Conservation (phyloP, 495 filamentous ascomycete genomes). For the Penicillium manginii region DNA sequence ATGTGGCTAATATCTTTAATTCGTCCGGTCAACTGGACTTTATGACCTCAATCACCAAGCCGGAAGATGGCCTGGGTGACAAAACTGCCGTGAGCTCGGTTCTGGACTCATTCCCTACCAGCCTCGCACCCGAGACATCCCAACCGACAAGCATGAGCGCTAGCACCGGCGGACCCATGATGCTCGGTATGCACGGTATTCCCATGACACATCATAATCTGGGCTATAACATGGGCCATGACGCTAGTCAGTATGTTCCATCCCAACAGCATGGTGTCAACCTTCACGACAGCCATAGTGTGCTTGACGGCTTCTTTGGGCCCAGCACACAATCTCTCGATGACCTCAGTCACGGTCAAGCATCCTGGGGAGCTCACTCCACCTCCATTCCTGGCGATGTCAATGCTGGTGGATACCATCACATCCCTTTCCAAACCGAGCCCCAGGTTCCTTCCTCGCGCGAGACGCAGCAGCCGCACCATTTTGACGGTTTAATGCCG, state of each 20-base stretch:
- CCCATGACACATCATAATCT: conserved; percentile 41
- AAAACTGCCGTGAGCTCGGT: conserved; percentile 47
- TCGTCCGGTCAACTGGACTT: conserved; percentile 41
- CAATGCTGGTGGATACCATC: conserved; percentile 36
- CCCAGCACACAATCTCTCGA: conserved; percentile 40
- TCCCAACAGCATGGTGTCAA: conserved; percentile 35
- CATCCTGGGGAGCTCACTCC: conserved; percentile 40
- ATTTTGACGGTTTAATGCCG: conserved; percentile 43
- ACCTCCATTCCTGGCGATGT: conserved; percentile 40
- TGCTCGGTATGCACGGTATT: conserved; percentile 48
- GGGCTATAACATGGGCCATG: conserved; percentile 39
- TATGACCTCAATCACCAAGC: conserved; percentile 40
- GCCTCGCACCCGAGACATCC: conserved; percentile 38
- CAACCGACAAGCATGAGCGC: conserved; percentile 36
- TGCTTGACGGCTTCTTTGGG: conserved; percentile 41
- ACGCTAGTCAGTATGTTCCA: conserved; percentile 40
- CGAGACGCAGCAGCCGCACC: conserved; percentile 40
- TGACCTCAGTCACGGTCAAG: conserved; percentile 41
- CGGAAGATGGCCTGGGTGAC: conserved; percentile 43
- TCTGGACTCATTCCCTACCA: conserved; percentile 43
- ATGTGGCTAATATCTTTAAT: conserved; percentile 43
- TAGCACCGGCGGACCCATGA: conserved; percentile 36
- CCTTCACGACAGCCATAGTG: conserved; percentile 42
- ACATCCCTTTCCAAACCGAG: conserved; percentile 41
- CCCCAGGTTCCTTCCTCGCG: conserved; percentile 40